A percentile compares a stretch with the other conserved stretches of the same genome.
These are phyloP conservation scores for Trichoderma orchidacearum DNA, from an alignment of 495 filamentous ascomycete genomes.

Conservation along the genomic window DNA sequence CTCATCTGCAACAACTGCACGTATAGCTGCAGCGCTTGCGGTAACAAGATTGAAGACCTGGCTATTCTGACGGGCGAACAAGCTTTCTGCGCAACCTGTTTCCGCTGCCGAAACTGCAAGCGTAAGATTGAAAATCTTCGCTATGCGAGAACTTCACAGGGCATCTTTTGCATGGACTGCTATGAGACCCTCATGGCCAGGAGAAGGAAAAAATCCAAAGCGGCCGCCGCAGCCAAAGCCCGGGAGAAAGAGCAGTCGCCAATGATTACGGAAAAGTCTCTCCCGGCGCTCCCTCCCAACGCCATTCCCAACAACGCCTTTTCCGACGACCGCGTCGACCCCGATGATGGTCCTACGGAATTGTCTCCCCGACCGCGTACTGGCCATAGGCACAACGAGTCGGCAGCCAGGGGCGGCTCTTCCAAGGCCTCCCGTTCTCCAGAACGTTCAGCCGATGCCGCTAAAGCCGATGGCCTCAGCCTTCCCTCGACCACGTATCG, in stretches of 20 bases:
- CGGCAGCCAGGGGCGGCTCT: constrained; percentile 35
- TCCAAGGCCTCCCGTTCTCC: constrained; percentile 29
- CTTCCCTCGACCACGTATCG: constrained; percentile 34
- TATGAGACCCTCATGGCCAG: constrained; percentile 98
- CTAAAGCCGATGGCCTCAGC: constrained; percentile 43
- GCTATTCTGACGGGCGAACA: constrained; percentile 97
- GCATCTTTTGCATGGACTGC: constrained; percentile 99
- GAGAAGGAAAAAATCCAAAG: constrained; percentile 75
- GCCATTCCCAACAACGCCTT: constrained; percentile 47
- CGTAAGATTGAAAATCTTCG: constrained; percentile 95
- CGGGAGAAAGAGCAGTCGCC: constrained; percentile 44
- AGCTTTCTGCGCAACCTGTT: constrained; percentile 96
- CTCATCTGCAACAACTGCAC: constrained; percentile 99
- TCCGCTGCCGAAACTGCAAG: constrained; percentile 96
- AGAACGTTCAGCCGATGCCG: constrained; percentile 33
- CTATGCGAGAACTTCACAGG: constrained; percentile 94
- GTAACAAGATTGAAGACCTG: constrained; percentile 95
- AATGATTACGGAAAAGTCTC: constrained; percentile 78
- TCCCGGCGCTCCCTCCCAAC: constrained; percentile 79
- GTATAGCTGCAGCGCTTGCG: constrained; percentile 95
- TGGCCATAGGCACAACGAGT: constrained; percentile 29
- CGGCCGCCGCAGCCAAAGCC: constrained; percentile 43
- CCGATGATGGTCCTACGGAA: constrained; percentile 64
- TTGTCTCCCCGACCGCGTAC: constrained; percentile 50
- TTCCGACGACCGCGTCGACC: constrained; percentile 52